Evolutionary conservation across 164 flowering plant species (phyloP), one percentile per base, ranked within the genome.

Genomic region (Brasenia schreberi): DNA sequence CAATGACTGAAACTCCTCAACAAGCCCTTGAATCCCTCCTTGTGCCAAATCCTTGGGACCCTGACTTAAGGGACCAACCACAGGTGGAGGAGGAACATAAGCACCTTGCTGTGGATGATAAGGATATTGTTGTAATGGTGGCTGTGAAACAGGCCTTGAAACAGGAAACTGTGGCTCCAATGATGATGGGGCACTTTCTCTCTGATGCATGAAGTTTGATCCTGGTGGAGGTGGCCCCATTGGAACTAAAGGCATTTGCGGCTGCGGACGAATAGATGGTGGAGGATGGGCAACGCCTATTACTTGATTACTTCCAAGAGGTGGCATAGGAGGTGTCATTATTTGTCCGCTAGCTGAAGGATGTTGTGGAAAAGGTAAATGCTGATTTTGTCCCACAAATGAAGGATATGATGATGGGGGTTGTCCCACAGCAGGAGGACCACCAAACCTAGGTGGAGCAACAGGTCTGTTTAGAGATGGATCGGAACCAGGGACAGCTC

Each of bases 1-100:
- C 5, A 94, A 84, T 3, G 93, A 86, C 71, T 66, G 81, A 71
- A 94, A 94, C 64, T 94, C 96, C 72, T 94, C 98, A 16, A 73
- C 73, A 79, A 94, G 77, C n/a, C 84, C 84, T 72, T 87, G 95
- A 39, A 77, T 18, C 19, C 80, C 19, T 60, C 78, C 79, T 1
- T 75, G 67, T 27, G 97, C 16, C 6, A n/a, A 60, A 60, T 82
- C 81, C 73, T 82, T 75, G 18, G 82, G 74, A 66, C 72, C 81
- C 52, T 76, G 9, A 6, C 82, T 81, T 42, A 66, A 4, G 5
- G 81, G 71, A 42, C 79, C 69, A 53, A 72, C 67, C 43, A 67
- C 63, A 0, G 89, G 81, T 43, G 82, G 80, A 59, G 82, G 77
- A 68, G 77, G 77, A 44, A 39, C 73, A 81, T 73, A 83, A 27